Base-by-base conservation (phyloP, 2,329 filamentous ascomycete species). In the Cercospora beticola region DNA sequence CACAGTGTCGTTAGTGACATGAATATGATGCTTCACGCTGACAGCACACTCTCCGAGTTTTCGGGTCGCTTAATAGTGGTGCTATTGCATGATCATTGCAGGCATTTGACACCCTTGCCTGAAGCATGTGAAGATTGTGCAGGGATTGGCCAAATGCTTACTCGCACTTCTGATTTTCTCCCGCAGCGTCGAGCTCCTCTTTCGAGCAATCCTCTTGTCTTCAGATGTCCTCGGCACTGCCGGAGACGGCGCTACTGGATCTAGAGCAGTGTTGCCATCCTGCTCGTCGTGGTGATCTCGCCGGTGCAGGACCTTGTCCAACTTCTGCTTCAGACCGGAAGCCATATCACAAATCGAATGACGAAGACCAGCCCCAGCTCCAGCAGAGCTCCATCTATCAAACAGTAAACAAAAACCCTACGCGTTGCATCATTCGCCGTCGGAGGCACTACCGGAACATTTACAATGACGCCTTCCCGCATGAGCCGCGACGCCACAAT, bases 251-350 rank as follows among this genome's bases (percentile, higher is more conserved):
- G 62, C 62, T n/a, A 43, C 52, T 18, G 21, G 12, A 31, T 59
- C n/a, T 2, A 14, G 16, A 2, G 49, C 16, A 21, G 26, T 3
- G 8, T 7, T 36, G 18, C 8, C 52, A 62, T 62, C 9, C 33
- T 40, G 54, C 18, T 65, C 62, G n/a, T 63, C 36, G 30, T 63
- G 57, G 3, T 65, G 36, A 18, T 62, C 64, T 10, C 66, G 49
- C 52, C 62, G 23, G 16, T 68, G 66, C 63, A 68, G n/a, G n/a
- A 64, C 66, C 49, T 65, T 65, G 36, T 62, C 64, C 63, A 68
- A 58, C 66, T 68, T 68, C 28, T 68, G 66, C 66, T 68, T 68
- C 33, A 68, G 10, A 18, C 36, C 58, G 23, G 66, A 60, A 21
- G 66, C 57, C 66, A 68, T 68, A 10, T 21, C 54, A 57, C 40